Base-by-base conservation (phyloP, 1,284 basidiomycete species). In the Cutaneotrichosporon cyanovorans region DNA sequence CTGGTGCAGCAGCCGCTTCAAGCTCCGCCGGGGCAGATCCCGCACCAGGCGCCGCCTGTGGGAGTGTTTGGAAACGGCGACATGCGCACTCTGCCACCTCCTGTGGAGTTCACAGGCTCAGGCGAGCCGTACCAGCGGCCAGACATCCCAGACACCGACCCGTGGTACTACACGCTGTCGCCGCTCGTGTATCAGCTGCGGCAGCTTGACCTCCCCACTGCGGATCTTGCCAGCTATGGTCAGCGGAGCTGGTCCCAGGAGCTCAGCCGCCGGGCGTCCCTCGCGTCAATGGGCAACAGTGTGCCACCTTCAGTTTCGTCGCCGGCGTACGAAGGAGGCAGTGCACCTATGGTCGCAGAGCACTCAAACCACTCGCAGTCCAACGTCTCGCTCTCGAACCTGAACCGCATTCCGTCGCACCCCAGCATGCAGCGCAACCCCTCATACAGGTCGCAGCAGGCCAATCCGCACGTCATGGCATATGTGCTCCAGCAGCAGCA, bases 161-260 rank as follows among this genome's bases (percentile, higher is more conserved):
- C 36, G 40, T 37, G 40, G 21, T 16, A 33, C 22, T 34, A 57
- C 30, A 56, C 57, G 8, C 54, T 66, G 2, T 70, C 71, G 0
- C 62, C 72, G 0, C 50, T 73, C 33, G 68, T 73, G 18, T 59
- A 69, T 42, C 69, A 73, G 47, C 56, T 73, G 7, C 63, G 69
- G 12, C 68, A 71, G 47, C 62, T 71, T 32, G 72, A 73, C 37
- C 55, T 74, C 12, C 73, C 73, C 1, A 71, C 69, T 5, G 69
- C 68, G 19, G 70, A 72, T 45, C 57, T 71, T 18, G 60, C 68
- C 14, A 66, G 61, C 45, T 74, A 71, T 54, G 71, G 69, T 15
- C 52, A 61, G 42, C 59, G 69, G 20, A 42, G 50, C 10, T 51
- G 51, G 37, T 45, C 51, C 1, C 51, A 57, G 22, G 48, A 48